phyloP scores from a whole-genome alignment of 805 yeast species.

The Ogataea sp. region DNA sequence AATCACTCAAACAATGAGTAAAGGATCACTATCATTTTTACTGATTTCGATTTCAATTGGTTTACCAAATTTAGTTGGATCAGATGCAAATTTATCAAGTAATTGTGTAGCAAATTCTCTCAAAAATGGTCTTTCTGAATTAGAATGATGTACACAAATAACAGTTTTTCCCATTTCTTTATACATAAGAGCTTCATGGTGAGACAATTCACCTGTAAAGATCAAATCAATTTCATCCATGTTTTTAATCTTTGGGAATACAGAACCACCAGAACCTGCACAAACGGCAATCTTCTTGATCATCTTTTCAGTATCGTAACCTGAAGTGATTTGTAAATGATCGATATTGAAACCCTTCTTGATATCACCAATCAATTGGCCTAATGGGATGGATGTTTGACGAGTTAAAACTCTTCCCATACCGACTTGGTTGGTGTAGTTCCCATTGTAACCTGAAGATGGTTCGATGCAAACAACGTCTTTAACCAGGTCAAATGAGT shows the following conservation, averaged over 20 bases:
- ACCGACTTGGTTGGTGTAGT: no score
- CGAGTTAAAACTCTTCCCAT: constrained; percentile 64
- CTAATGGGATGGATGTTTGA: constrained; percentile 38
- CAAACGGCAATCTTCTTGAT: constrained; percentile 71
- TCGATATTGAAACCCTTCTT: constrained; percentile 46
- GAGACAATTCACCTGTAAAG: constrained; percentile 90
- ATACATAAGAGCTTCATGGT: constrained; percentile 75
- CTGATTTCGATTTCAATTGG: background rate
- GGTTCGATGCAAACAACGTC: no score
- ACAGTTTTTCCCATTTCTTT: constrained; percentile 68
- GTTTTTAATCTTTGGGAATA: constrained; percentile 34
- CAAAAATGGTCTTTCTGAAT: constrained; percentile 86
- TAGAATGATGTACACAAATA: constrained; percentile 80
- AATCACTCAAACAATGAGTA: constrained; percentile 12
- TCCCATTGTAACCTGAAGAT: no score
- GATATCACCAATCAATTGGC: no score
- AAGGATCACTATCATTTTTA: constrained; percentile 60
- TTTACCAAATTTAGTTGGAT: constrained; percentile 23
- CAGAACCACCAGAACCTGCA: constrained; percentile 90
- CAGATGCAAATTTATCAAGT: constrained; percentile 28
- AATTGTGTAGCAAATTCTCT: constrained; percentile 43
- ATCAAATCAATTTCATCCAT: constrained; percentile 58
- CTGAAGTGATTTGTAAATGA: constrained; percentile 56
- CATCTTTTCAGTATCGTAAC: constrained; percentile 18
- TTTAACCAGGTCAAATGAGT: no score